phyloP scores from a whole-genome alignment of 106 monocot genomes.

The Alisma plantagoaquatica region DNA sequence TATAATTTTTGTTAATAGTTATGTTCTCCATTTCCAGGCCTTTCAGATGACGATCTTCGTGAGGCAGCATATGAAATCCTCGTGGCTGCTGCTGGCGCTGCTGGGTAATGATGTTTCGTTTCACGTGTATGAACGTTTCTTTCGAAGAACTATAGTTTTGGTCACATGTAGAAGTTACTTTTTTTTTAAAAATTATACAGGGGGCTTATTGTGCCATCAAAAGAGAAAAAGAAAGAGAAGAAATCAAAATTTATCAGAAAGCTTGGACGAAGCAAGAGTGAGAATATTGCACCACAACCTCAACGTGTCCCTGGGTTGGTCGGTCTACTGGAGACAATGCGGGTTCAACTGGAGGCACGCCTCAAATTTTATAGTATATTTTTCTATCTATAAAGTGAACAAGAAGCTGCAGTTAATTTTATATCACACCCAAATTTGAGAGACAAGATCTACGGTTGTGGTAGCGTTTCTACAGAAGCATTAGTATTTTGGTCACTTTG shows the following conservation, averaged over 20 bases:
- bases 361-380: too few relatives aligned
- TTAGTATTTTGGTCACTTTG: too few relatives aligned
- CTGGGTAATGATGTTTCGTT: conserved; percentile 45
- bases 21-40: conserved; percentile 45
- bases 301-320: conserved; percentile 66
- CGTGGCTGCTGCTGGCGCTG: conserved; percentile 82
- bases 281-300: conserved; percentile 37
- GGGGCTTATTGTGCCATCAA: conserved; percentile 85
- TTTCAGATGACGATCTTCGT: conserved; percentile 93
- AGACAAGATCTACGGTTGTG: too few relatives aligned
- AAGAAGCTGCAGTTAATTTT: too few relatives aligned
- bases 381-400: too few relatives aligned
- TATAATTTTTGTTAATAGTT: too few relatives aligned
- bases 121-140: conserved; percentile 4
- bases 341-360: conserved; percentile 79
- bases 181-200: conserved; percentile 17
- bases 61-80: conserved; percentile 97
- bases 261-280: conserved; percentile 78
- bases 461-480: too few relatives aligned
- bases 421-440: too few relatives aligned
- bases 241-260: conserved; percentile 73
- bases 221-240: conserved; percentile 96
- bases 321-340: conserved; percentile 87
- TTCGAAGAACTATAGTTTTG: too few relatives aligned
- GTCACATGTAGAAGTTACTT: too few relatives aligned